phyloP scores from a whole-genome alignment of 495 filamentous ascomycete species.

The Aspergillus heteromorphus region DNA sequence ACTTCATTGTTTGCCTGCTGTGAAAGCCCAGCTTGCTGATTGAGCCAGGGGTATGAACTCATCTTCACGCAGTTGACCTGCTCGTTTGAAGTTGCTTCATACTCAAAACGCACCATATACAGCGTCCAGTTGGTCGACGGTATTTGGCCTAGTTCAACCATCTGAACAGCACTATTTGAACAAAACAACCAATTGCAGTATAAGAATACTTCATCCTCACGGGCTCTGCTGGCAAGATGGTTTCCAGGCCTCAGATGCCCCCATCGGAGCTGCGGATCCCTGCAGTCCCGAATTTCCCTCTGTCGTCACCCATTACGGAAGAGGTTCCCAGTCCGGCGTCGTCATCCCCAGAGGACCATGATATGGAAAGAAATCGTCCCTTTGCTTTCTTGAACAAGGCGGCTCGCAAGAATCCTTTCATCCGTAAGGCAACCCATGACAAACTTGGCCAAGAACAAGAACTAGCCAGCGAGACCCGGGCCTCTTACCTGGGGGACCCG shows the following conservation, averaged over 20 bases:
- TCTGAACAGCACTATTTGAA: neutral
- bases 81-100: neutral
- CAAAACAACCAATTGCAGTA: neutral
- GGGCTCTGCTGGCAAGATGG: constrained; percentile 18
- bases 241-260: constrained; percentile 18
- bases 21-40: neutral
- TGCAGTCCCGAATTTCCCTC: constrained; percentile 30
- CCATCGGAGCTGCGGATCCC: constrained; percentile 29
- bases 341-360: constrained; percentile 30
- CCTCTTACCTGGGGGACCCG: neutral
- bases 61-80: neutral
- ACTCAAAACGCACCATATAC: neutral
- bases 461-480: neutral
- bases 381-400: constrained; percentile 30
- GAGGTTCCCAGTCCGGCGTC: constrained; percentile 36
- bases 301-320: constrained; percentile 43
- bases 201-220: neutral
- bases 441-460: neutral
- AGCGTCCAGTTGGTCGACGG: neutral
- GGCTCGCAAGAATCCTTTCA: constrained; percentile 19
- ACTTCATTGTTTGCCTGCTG: neutral
- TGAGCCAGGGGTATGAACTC: neutral
- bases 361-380: constrained; percentile 24
- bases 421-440: constrained; percentile 10
- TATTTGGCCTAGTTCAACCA: neutral